Conservation (phyloP, 2,329 filamentous ascomycete genomes). For the Calonectria henricotiae region DNA sequence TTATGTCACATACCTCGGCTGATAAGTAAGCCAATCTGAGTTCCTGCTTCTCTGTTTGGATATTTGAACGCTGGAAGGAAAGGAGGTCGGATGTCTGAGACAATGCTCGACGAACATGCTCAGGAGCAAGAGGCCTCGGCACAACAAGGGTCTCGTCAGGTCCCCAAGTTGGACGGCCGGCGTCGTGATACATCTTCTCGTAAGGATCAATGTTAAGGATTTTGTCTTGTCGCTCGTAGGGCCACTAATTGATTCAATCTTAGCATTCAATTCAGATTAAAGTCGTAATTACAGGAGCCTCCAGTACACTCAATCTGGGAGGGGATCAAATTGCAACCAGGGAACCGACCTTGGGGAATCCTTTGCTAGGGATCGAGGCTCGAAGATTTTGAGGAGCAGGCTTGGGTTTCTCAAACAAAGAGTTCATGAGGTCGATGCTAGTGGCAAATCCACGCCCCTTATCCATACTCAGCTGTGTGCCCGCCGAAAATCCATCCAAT, state of each 20-base stretch:
- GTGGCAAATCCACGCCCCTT: conserved; percentile 82
- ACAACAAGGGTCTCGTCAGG: conserved; percentile 82
- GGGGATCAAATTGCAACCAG: conserved; percentile 58
- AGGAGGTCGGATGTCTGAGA: conserved; percentile 54
- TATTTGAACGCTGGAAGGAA: conserved; percentile 60
- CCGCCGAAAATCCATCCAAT: conserved; percentile 52
- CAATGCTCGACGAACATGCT: conserved; percentile 56
- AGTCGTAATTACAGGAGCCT: conserved; percentile 57
- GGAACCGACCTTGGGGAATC: conserved; percentile 91
- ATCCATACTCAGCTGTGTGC: conserved; percentile 57
- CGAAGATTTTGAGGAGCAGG: conserved; percentile 70
- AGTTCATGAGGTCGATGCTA: conserved; percentile 97
- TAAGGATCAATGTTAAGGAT: conserved; percentile 75
- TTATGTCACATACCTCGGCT: conserved; percentile 63
- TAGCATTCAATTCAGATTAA: conserved; percentile 61
- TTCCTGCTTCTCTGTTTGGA: conserved; percentile 77
- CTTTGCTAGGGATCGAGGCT: conserved; percentile 70
- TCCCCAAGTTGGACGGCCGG: conserved; percentile 86
- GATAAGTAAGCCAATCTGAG: conserved; percentile 77
- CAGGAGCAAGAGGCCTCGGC: conserved; percentile 58
- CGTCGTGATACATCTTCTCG: conserved; percentile 80
- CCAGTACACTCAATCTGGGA: conserved; percentile 48
- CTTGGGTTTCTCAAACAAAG: conserved; percentile 84
- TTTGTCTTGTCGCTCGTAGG: conserved; percentile 86
- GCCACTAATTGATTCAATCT: conserved; percentile 78